Evolutionary conservation across 768 basidiomycete species (phyloP), one percentile per base, ranked within the genome.

Genomic region (Coprinopsis sp.): DNA sequence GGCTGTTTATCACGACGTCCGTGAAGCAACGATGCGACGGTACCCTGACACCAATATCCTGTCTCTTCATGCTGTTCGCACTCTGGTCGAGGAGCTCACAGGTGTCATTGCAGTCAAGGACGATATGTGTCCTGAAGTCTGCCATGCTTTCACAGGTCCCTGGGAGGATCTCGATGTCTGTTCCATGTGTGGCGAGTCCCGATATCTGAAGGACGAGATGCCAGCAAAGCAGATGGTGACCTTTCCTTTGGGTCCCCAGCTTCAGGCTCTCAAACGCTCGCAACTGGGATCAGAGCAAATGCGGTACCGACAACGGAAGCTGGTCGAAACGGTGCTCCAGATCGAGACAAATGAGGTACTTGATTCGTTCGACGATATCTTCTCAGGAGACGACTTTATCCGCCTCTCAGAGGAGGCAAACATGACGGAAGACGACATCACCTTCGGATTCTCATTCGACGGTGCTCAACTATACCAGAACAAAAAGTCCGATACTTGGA

Each of bases 61-160:
- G 2, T 64, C 66, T 1, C 58, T 64, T 41, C 43, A 70, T 24
- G 33, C 29, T 13, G 57, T 65, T 27, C 65, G 65, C 34, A 56
- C 54, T 10, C 42, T 51, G 1, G 50, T 72, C 6, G 45, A 51
- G 1, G 46, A 60, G 1, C 44, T 66, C 16, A 72, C 53, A 25
- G 68, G 76, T 0, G 54, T 78, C 6, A 49, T 62, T 8, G 48
- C 67, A 0, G 38, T 75, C 1, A 7, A 40, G 0, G 41, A 63
- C 5, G 62, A 76, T 46, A 77, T 76, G 71, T 78, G 74, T 33
- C 49, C 59, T 0, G 64, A 72, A 6, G 61, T 64, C 0, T 77
- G 75, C 47, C 25, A 63, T 16, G 68, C 66, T 0, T 77, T 60
- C 43, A 71, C 66, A 0, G 70, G 74, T 0, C 69, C 68, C 0